phyloP scores from a whole-genome alignment of 2,329 filamentous ascomycete species.

The Biscogniauxia marginata region DNA sequence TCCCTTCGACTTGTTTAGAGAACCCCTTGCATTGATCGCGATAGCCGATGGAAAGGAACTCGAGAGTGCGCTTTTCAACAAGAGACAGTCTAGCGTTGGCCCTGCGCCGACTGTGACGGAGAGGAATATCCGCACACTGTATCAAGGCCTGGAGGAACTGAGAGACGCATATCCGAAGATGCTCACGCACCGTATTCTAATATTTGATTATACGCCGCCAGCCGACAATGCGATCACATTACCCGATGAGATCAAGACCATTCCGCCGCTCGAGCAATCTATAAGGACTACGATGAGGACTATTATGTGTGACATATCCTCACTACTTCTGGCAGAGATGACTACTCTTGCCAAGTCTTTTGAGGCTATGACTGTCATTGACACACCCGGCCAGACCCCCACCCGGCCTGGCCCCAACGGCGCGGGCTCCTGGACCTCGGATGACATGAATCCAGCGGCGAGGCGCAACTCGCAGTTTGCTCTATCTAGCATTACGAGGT shows the following conservation, averaged over 20 bases:
- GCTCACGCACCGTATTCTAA: constrained; percentile 72
- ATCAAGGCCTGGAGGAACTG: constrained; percentile 68
- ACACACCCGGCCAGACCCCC: constrained; percentile 65
- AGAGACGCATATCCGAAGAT: constrained; percentile 73
- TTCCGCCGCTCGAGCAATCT: constrained; percentile 67
- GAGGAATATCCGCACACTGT: constrained; percentile 56
- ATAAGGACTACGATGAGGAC: constrained; percentile 80
- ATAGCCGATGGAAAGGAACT: constrained; percentile 79
- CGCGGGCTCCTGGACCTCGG: constrained; percentile 38
- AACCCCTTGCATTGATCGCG: constrained; percentile 79
- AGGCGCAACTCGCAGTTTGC: constrained; percentile 58
- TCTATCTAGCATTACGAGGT: constrained; percentile 46
- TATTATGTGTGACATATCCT: constrained; percentile 76
- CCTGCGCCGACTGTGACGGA: constrained; percentile 50
- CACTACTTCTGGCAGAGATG: constrained; percentile 72
- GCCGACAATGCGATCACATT: constrained; percentile 51
- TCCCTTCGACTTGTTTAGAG: constrained; percentile 87
- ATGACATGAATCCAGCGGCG: constrained; percentile 38
- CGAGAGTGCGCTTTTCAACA: constrained; percentile 51
- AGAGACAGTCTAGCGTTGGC: constrained; percentile 52
- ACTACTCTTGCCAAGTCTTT: constrained; percentile 70
- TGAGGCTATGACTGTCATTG: constrained; percentile 71
- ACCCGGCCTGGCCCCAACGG: constrained; percentile 41
- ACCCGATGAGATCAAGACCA: constrained; percentile 66
- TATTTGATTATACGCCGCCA: constrained; percentile 69